Evolutionary conservation across 2,329 filamentous ascomycete genomes (phyloP).

Genomic region (Coniochaeta sp.): DNA sequence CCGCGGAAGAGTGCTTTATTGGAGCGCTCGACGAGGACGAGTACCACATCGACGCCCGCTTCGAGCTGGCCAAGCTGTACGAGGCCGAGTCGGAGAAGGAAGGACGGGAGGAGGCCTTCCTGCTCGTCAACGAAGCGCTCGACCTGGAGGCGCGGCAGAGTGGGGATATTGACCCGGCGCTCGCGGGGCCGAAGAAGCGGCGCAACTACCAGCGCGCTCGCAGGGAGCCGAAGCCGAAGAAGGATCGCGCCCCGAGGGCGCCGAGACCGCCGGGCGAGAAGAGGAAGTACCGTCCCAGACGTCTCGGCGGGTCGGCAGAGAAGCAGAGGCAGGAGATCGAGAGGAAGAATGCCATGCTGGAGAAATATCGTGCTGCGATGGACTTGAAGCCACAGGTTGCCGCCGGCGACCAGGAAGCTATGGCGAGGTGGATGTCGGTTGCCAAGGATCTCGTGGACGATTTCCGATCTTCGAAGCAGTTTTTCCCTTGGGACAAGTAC

Average conservation of each 20-base stretch:
- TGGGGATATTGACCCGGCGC: conserved; percentile 3
- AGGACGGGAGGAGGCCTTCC: conserved; percentile 61
- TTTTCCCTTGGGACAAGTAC: conserved; percentile 61
- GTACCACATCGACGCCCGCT: conserved; percentile 66
- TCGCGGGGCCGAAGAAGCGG: neutral
- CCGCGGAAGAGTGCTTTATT: conserved; percentile 72
- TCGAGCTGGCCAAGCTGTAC: conserved; percentile 77
- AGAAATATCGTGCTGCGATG: conserved; percentile 34
- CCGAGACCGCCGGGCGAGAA: conserved; percentile 11
- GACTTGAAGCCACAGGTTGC: conserved; percentile 32
- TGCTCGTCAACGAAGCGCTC: conserved; percentile 69
- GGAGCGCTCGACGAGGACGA: conserved; percentile 65
- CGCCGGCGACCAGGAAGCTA: conserved; percentile 33
- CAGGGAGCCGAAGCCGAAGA: conserved; percentile 15
- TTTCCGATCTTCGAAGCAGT: conserved; percentile 54
- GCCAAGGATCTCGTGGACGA: conserved; percentile 54
- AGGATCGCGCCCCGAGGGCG: conserved; percentile 15
- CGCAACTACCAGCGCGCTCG: conserved; percentile 1
- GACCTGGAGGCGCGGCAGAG: conserved; percentile 47
- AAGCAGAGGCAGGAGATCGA: conserved; percentile 35
- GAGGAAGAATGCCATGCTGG: conserved; percentile 16
- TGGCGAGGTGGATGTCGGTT: conserved; percentile 47
- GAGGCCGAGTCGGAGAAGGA: conserved; percentile 59
- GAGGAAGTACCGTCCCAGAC: conserved; percentile 34
- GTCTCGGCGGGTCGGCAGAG: conserved; percentile 35